A percentile compares a stretch with the other conserved stretches of the same genome.
phyloP scores from a whole-genome alignment of 1,284 basidiomycete genomes.

The Tilletiaria anomala region DNA sequence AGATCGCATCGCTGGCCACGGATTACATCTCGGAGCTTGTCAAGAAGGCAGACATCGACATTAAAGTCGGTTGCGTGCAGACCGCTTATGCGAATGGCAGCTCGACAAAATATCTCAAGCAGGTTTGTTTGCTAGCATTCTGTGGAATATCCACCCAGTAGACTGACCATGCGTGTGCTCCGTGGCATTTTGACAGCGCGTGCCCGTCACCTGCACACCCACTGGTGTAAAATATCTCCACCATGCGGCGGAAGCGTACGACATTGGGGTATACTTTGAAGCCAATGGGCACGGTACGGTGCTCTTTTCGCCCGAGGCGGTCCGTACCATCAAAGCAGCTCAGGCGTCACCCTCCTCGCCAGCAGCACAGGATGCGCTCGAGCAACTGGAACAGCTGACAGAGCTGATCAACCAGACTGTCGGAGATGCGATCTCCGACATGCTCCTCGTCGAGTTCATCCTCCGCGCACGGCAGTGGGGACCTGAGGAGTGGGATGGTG shows the following conservation, averaged over 20 bases:
- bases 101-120: constrained; percentile 60
- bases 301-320: constrained; percentile 56
- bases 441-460: constrained; percentile 87
- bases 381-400: constrained; percentile 47
- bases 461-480: constrained; percentile 52
- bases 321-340: constrained; percentile 45
- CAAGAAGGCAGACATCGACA: constrained; percentile 38
- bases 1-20: constrained; percentile 86
- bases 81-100: constrained; percentile 98
- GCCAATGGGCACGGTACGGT: constrained; percentile 98
- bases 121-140: constrained; percentile 42
- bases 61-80: constrained; percentile 58
- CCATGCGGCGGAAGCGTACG: constrained; percentile 84
- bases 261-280: constrained; percentile 96
- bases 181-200: constrained; percentile 46
- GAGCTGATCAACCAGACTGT: constrained; percentile 95
- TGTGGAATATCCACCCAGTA: too few relatives aligned
- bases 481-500: constrained; percentile 72
- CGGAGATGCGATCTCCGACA: constrained; percentile 89
- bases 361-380: constrained; percentile 53
- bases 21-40: constrained; percentile 85
- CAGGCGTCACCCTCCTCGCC: constrained; percentile 64
- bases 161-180: not conserved
- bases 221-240: constrained; percentile 98
- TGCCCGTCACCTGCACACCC: constrained; percentile 86